Percentiles rank a stretch among this genome's conserved stretches.
phyloP scores from a whole-genome alignment of 176 grass and related monocot genomes.

The Avena eriantha region DNA sequence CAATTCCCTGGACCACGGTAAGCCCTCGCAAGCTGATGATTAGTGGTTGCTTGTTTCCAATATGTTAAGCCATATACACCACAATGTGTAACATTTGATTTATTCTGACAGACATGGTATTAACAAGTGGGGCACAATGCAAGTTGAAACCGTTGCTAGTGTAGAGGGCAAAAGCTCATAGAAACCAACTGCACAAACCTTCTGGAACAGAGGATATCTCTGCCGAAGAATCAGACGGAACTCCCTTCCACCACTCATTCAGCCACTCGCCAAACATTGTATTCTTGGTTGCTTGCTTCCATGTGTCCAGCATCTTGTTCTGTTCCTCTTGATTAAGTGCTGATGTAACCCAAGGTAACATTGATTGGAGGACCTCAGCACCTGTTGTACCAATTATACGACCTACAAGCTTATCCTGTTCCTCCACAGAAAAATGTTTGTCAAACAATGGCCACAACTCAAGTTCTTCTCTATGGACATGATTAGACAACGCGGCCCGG shows the following conservation, averaged over 20 bases:
- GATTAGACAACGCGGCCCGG: conserved; percentile 85
- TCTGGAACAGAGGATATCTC: conserved; percentile 56
- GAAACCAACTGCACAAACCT: conserved; percentile 52
- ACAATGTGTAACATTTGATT: background rate
- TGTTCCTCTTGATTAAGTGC: conserved; percentile 93
- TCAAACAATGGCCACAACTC: conserved; percentile 98
- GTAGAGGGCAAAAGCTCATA: conserved; percentile 16
- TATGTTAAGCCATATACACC: conserved; percentile 14
- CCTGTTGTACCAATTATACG: conserved; percentile 98
- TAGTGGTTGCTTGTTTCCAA: background rate
- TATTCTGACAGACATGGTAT: conserved; percentile 33
- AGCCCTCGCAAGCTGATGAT: conserved; percentile 15
- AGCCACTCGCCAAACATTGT: conserved; percentile 99
- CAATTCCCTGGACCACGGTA: background rate
- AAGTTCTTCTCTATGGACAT: conserved; percentile 92
- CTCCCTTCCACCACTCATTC: conserved; percentile 98
- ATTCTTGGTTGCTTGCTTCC: conserved; percentile 94
- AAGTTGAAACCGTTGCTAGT: conserved; percentile 16
- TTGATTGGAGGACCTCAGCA: conserved; percentile 96
- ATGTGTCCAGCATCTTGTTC: conserved; percentile 94
- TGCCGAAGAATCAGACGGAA: conserved; percentile 53
- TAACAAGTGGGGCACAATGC: background rate
- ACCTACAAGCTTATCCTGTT: conserved; percentile 96
- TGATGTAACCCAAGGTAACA: conserved; percentile 97
- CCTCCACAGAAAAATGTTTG: conserved; percentile 94